These are phyloP conservation scores for Pyricularia pennisetigena DNA, from an alignment of 2,329 filamentous ascomycete genomes.

Conservation along the genomic window DNA sequence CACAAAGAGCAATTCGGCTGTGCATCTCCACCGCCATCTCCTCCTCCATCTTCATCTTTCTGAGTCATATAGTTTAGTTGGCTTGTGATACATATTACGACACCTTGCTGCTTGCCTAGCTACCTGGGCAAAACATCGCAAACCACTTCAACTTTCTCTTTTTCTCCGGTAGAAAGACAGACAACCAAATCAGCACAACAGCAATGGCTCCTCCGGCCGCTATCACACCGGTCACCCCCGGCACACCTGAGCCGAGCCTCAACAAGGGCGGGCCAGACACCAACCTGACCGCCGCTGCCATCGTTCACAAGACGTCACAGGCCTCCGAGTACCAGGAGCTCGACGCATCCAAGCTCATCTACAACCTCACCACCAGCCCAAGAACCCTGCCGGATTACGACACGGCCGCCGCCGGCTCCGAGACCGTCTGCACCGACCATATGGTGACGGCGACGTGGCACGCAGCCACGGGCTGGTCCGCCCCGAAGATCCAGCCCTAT, in stretches of 20 bases:
- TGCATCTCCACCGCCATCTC: neutral
- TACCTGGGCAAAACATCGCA: neutral
- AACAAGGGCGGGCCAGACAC: slow-evolving; percentile 31
- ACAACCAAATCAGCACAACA: neutral
- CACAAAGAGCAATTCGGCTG: neutral
- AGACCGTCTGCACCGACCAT: slow-evolving; percentile 69
- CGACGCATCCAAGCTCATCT: slow-evolving; percentile 51
- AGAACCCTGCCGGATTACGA: slow-evolving; percentile 43
- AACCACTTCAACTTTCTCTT: neutral
- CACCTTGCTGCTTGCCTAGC: too few relatives aligned
- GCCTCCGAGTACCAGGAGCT: slow-evolving; percentile 43
- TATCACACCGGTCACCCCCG: slow-evolving; percentile 11
- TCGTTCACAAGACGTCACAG: slow-evolving; percentile 34
- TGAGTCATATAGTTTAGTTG: neutral
- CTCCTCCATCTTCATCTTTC: neutral
- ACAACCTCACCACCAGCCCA: slow-evolving; percentile 39
- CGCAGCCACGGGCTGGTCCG: slow-evolving; percentile 55
- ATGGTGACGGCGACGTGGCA: slow-evolving; percentile 73
- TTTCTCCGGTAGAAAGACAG: neutral
- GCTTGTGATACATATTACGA: neutral
- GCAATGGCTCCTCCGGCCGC: slow-evolving; percentile 18
- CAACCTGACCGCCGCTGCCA: slow-evolving; percentile 40
- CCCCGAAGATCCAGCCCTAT: slow-evolving; percentile 66
- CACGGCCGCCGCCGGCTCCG: slow-evolving; percentile 32
- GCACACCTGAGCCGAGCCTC: slow-evolving; percentile 22